phyloP scores from a whole-genome alignment of 2,329 filamentous ascomycete species.

The Neofusicoccum umdonicola region DNA sequence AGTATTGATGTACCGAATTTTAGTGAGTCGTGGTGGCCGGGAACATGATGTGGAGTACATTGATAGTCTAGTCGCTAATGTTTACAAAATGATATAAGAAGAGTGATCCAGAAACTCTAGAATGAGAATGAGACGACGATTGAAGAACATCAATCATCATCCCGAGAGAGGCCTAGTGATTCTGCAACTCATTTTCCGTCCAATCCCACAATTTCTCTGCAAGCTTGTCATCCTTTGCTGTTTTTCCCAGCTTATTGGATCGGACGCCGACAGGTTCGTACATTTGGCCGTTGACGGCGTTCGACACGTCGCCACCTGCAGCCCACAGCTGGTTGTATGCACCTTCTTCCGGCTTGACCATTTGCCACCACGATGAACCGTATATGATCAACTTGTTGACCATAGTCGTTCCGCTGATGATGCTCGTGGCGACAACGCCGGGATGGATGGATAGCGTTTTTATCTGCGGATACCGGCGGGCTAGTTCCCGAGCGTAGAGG shows the following conservation, averaged over 20 bases:
- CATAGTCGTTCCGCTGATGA: background rate
- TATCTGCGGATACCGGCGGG: conserved; percentile 45
- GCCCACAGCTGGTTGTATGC: conserved; percentile 4
- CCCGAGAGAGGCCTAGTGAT: background rate
- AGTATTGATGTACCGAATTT: no score
- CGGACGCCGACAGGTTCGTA: background rate
- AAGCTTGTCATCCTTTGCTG: background rate
- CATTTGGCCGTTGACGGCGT: background rate
- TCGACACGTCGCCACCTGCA: background rate
- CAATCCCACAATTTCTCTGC: conserved; percentile 2
- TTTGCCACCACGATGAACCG: background rate
- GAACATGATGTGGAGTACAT: no score
- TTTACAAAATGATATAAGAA: no score
- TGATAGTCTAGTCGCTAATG: no score
- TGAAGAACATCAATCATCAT: no score
- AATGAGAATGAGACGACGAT: no score
- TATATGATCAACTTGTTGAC: background rate
- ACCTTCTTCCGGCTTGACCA: background rate
- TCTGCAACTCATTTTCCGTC: background rate
- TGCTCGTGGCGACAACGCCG: conserved; percentile 39
- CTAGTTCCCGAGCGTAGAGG: conserved; percentile 45
- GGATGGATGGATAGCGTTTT: conserved; percentile 48
- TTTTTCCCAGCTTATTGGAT: background rate
- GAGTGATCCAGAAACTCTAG: no score
- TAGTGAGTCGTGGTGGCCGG: no score